These are phyloP conservation scores for Prunella vulgaris DNA, from an alignment of 257 asterid genomes.

Conservation along the genomic window DNA sequence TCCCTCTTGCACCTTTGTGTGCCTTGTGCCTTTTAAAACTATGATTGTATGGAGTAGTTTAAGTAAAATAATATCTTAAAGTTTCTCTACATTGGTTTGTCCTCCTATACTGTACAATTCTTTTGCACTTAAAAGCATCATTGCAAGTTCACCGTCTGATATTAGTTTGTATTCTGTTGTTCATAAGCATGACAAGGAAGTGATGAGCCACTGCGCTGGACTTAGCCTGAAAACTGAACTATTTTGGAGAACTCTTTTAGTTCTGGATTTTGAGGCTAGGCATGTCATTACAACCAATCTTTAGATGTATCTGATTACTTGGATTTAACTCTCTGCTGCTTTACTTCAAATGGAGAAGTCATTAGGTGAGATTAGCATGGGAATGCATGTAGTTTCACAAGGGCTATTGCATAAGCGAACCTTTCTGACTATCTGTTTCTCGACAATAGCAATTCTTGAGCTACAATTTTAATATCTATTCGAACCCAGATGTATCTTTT, in stretches of 20 bases:
- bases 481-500: neutral
- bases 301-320: neutral
- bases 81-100: neutral
- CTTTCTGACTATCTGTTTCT: neutral
- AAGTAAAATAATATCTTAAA: neutral
- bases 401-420: neutral
- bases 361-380: neutral
- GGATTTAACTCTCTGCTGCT: neutral
- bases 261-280: neutral
- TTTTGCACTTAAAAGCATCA: neutral
- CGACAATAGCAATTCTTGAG: neutral
- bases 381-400: neutral
- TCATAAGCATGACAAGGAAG: neutral
- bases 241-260: neutral
- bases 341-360: neutral
- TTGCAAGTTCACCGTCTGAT: no score
- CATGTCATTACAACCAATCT: neutral
- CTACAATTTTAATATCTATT: neutral
- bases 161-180: neutral
- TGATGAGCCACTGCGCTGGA: neutral
- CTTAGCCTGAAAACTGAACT: neutral
- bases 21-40: no score
- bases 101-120: neutral
- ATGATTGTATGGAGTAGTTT: conserved; percentile 1
- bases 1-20: no score